Evolutionary conservation across 805 yeast species (phyloP).

Genomic region (Pichia insulana): DNA sequence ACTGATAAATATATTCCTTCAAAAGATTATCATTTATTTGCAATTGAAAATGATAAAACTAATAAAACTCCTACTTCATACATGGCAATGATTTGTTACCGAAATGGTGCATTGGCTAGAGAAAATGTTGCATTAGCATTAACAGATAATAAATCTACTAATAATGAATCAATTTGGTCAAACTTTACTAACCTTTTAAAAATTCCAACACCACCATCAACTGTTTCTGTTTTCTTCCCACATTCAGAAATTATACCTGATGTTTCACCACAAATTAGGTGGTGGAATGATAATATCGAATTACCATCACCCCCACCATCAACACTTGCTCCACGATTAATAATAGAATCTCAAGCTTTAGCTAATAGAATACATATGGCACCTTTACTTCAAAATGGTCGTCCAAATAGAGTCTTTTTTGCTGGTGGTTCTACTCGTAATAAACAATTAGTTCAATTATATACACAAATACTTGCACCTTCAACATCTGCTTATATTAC

Average conservation of each 20-base stretch:
- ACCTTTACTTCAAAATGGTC: conserved; percentile 44
- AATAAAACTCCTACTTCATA: too few relatives aligned
- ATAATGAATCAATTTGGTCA: too few relatives aligned
- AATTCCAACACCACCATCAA: too few relatives aligned
- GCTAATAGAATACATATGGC: conserved; percentile 75
- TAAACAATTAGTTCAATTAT: conserved; percentile 53
- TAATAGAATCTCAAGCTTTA: conserved; percentile 80
- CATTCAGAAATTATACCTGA: conserved; percentile 81
- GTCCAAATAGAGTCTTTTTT: conserved; percentile 64
- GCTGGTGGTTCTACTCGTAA: conserved; percentile 89
- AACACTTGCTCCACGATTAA: conserved; percentile 62
- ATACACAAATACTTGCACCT: conserved; percentile 65
- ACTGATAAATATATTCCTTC: conserved; percentile 74
- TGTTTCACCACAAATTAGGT: too few relatives aligned
- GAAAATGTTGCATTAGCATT: conserved; percentile 39
- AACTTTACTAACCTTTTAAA: conserved; percentile 45
- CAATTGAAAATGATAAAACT: too few relatives aligned
- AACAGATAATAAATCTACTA: too few relatives aligned
- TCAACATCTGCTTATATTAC: conserved; percentile 56
- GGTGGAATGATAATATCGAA: too few relatives aligned
- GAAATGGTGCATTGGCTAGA: conserved; percentile 84
- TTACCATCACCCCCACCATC: conserved; percentile 14
- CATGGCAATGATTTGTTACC: conserved; percentile 94
- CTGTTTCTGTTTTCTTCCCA: conserved; percentile 75
- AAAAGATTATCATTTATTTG: conserved; percentile 76